Conservation (phyloP, 176 grass and related monocot species). For the Canna indica region DNA sequence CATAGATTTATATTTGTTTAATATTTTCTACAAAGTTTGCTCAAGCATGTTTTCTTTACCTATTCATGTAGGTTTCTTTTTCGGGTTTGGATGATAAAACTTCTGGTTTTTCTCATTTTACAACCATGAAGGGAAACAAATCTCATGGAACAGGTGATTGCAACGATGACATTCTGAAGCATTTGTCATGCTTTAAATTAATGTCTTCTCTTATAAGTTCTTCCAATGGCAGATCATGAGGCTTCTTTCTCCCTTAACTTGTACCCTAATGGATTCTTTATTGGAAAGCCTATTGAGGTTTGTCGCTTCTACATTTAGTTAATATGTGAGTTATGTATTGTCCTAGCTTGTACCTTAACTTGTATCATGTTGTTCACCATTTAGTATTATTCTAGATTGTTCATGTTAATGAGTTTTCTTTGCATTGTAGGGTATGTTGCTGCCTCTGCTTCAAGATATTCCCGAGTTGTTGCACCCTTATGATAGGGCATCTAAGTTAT, state of each 20-base stretch:
- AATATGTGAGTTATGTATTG: not conserved
- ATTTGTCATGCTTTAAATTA: too few relatives aligned
- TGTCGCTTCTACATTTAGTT: slow-evolving; percentile 5
- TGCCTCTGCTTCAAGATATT: slow-evolving; percentile 31
- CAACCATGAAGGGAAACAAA: slow-evolving; percentile 1
- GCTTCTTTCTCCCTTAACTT: slow-evolving; percentile 49
- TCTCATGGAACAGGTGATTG: slow-evolving; percentile 28
- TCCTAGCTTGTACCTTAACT: not conserved
- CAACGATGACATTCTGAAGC: not conserved
- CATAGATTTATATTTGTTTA: not conserved
- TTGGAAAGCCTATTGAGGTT: slow-evolving; percentile 34
- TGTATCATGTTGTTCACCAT: not conserved
- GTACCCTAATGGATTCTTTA: slow-evolving; percentile 34
- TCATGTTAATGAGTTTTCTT: not conserved
- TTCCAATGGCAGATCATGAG: slow-evolving; percentile 24
- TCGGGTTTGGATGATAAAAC: not conserved
- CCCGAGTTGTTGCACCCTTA: slow-evolving; percentile 33
- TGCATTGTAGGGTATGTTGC: slow-evolving; percentile 32
- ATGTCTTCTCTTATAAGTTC: not conserved
- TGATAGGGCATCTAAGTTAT: slow-evolving; percentile 22
- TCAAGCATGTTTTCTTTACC: not conserved
- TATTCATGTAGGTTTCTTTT: slow-evolving; percentile 15
- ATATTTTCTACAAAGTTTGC: not conserved
- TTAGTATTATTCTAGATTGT: not conserved
- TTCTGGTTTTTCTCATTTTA: not conserved